These are phyloP conservation scores for Ogataea zsoltii DNA, from an alignment of 805 yeast species.

Conservation along the genomic window DNA sequence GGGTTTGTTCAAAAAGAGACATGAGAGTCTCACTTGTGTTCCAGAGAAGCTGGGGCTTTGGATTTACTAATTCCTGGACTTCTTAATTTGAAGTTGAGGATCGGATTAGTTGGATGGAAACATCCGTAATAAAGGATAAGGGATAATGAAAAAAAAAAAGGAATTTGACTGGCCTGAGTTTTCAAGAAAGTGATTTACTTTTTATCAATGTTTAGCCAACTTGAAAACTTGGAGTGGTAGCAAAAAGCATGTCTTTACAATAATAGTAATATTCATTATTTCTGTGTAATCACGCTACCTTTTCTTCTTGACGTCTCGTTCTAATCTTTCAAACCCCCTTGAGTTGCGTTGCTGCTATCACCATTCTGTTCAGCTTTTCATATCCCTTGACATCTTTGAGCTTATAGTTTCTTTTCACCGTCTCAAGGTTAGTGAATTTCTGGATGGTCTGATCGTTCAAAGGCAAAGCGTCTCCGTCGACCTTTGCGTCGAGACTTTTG, in stretches of 20 bases:
- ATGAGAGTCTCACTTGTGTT: too few species aligned
- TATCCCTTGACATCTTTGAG: slow-evolving; percentile 19
- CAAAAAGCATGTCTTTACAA: too few species aligned
- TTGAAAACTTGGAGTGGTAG: too few species aligned
- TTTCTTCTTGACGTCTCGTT: too few species aligned
- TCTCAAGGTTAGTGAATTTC: slow-evolving; percentile 34
- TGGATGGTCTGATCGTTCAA: slow-evolving; percentile 35
- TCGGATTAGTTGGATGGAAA: neutral
- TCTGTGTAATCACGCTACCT: slow-evolving; percentile 4
- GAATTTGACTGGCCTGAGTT: too few species aligned
- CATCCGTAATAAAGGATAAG: too few species aligned
- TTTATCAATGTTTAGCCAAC: too few species aligned
- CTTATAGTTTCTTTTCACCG: slow-evolving; percentile 29
- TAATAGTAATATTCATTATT: too few species aligned
- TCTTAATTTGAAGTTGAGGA: slow-evolving; percentile 3
- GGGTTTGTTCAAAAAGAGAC: too few species aligned
- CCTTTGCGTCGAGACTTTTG: slow-evolving; percentile 19
- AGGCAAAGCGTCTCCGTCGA: slow-evolving; percentile 38
- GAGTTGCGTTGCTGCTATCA: slow-evolving; percentile 31
- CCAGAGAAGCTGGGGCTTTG: too few species aligned
- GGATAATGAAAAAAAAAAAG: too few species aligned
- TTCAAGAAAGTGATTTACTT: too few species aligned
- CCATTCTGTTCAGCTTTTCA: slow-evolving; percentile 22
- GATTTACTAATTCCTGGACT: neutral
- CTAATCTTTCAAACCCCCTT: slow-evolving; percentile 24